Base-by-base conservation (phyloP, 2,329 filamentous ascomycete genomes). In the Corynespora cassiicola region DNA sequence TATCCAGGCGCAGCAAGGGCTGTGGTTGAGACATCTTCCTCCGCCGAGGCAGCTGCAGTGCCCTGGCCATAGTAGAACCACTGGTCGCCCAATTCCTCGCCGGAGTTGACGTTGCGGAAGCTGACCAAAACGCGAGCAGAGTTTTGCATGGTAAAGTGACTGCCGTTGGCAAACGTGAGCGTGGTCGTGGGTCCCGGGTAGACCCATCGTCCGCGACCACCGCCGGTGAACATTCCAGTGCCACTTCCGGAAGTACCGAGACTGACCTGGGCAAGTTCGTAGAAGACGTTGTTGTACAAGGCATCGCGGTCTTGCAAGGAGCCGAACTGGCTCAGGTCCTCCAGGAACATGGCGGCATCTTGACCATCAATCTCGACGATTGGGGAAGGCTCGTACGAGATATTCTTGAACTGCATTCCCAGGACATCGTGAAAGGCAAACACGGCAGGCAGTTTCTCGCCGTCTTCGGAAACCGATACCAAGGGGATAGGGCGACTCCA, bases 391-490 rank as follows among this genome's bases (percentile, higher is more conserved):
- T 64, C 64, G 47, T 73, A 71, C 29, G 71, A 61, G 26, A 68
- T 56, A 45, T 75, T 70, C 39, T 71, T 62, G 50, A 73, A 70
- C 17, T 69, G 66, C n/a, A 66, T 53, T 19, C 66, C 62, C 22
- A 75, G 57, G 2, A 78, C 65, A 45, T 79, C 76, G 12, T 68
- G 54, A 38, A 74, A 76, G 17, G 74, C 71, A 42, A 83, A 85
- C 2, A 84, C 70, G 32, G 81, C 70, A 0, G 84, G 84, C 11
- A 81, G 54, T 36, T 77, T 73, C 12, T 71, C 61, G n/a, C 83
- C 83, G 55, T 86, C 81, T 4, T 65, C 55, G 2, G 82, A 86
- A 4, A 86, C 75, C 0, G 82, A 85, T 0, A 85, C 80, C 1
- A 86, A 45, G 22, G 72, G 70, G 54, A 77, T 56, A 12, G 65